Percentiles rank a stretch among this genome's conserved stretches.
These are phyloP conservation scores for Leavenworthia alabamica DNA, from an alignment of 345 rosid genomes.

Conservation along the genomic window DNA sequence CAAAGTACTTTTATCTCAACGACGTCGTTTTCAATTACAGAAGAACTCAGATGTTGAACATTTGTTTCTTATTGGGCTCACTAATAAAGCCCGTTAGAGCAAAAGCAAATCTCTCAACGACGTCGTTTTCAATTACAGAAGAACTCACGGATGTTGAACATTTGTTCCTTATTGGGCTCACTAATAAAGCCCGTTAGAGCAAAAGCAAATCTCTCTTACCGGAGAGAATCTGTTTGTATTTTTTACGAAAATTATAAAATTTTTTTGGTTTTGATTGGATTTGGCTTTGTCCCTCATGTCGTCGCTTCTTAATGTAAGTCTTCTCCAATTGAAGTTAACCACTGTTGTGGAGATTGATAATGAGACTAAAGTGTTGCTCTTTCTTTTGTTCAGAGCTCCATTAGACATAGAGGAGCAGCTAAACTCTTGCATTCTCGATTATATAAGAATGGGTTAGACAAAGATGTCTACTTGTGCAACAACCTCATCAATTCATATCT, in stretches of 20 bases:
- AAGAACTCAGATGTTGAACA: background rate
- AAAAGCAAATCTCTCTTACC: background rate
- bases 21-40: background rate
- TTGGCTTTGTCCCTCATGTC: background rate
- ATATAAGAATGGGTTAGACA: conserved; percentile 44
- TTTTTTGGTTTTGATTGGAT: background rate
- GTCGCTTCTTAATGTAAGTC: conserved; percentile 4
- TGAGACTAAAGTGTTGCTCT: background rate
- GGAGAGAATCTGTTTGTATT: background rate
- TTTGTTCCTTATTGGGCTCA: background rate
- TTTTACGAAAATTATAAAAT: background rate
- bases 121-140: background rate
- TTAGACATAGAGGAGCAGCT: conserved; percentile 41
- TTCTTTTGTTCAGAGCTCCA: conserved; percentile 10
- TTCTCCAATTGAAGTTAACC: background rate
- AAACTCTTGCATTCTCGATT: conserved; percentile 40
- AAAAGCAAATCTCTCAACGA: background rate
- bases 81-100: background rate
- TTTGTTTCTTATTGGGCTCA: background rate
- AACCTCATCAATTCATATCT: conserved; percentile 52
- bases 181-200: background rate
- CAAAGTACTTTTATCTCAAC: background rate
- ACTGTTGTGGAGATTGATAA: background rate
- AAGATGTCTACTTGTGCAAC: conserved; percentile 58
- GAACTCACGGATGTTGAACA: background rate